Base-by-base conservation (phyloP, 2,329 filamentous ascomycete species). In the Trichoderma sp. region DNA sequence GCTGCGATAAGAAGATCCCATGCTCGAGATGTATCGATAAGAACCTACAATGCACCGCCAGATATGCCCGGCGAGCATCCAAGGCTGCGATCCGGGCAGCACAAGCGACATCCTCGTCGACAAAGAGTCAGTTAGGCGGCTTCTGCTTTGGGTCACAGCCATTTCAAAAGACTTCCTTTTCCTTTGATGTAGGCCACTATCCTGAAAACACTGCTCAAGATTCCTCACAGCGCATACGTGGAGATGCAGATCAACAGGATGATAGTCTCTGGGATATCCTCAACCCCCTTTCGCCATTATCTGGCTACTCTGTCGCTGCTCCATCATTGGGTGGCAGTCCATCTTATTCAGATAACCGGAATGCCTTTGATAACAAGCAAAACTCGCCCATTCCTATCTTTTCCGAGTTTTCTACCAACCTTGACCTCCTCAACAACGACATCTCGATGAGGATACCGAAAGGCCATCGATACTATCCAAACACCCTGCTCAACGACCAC, bases 41-140 rank as follows among this genome's bases (percentile, higher is more conserved):
- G 73, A 79, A 78, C 34, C 73, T 79, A 24, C 69, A 75, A 58
- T 83, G 82, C 72, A 82, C 82, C 5, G 83, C 84, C 2, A 81
- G 86, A 15, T 88, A 84, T 76, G 86, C 86, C 2, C 81, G 86
- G 28, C 81, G 86, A 36, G 85, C 86, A 2, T 84, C 84, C 32
- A 88, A 87, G 75, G 83, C 81, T 3, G 84, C 83, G 2, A 76
- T 83, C 14, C 80, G 85, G 21, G 83, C 82, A 2, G 83, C 84
- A 4, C 84, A 85, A 70, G 82, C 81, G 26, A 28, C 62, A 26
- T 15, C 69, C 0, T 34, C 36, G 2, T 26, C 47, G n/a, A 57
- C 58, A 12, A 64, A 60, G 28, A 34, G 24, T 18, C 53, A 34
- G 21, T 47, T 51, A 21, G 4, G 9, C 12, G 12, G 47, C 14